Percentiles rank a stretch among this genome's conserved stretches.
Conservation (phyloP, 139 green algal species). For the Nannochloris sp. region DNA sequence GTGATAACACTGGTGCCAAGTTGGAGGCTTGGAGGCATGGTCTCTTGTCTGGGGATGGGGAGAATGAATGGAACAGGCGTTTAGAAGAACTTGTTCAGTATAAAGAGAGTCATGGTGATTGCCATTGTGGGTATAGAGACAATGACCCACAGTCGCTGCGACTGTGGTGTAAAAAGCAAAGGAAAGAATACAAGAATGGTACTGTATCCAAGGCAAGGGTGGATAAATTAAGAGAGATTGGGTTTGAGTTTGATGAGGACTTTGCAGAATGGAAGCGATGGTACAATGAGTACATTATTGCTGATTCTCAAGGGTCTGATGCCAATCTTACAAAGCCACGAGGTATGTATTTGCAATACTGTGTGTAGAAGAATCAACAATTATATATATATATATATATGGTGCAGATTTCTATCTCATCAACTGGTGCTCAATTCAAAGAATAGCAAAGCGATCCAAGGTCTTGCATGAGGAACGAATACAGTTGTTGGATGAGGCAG, state of each 20-base stretch:
- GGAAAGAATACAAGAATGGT: slow-evolving; percentile 16
- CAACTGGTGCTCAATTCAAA: slow-evolving; percentile 62
- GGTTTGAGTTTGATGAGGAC: slow-evolving; percentile 58
- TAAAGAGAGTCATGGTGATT: slow-evolving; percentile 41
- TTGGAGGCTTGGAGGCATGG: slow-evolving; percentile 51
- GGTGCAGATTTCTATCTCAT: slow-evolving; percentile 39
- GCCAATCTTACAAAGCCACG: neutral
- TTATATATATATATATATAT: neutral
- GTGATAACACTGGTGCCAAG: slow-evolving; percentile 15
- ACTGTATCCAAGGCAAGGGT: slow-evolving; percentile 7
- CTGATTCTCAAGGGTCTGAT: no score
- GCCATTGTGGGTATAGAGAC: slow-evolving; percentile 41
- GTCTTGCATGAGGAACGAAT: slow-evolving; percentile 31
- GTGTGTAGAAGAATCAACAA: no score
- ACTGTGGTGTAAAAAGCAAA: slow-evolving; percentile 54
- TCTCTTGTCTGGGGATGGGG: slow-evolving; percentile 33
- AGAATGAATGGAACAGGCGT: slow-evolving; percentile 40
- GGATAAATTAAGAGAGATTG: slow-evolving; percentile 13
- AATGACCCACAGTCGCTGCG: slow-evolving; percentile 45
- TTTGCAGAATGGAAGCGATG: slow-evolving; percentile 62
- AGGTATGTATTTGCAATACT: neutral
- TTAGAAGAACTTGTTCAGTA: slow-evolving; percentile 43
- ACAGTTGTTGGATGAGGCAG: slow-evolving; percentile 35
- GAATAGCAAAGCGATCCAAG: slow-evolving; percentile 40
- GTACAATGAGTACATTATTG: slow-evolving; percentile 39